Percentiles rank a stretch among this genome's conserved stretches.
phyloP scores from a whole-genome alignment of 257 asterid genomes.

The Knoxia roxburghii region DNA sequence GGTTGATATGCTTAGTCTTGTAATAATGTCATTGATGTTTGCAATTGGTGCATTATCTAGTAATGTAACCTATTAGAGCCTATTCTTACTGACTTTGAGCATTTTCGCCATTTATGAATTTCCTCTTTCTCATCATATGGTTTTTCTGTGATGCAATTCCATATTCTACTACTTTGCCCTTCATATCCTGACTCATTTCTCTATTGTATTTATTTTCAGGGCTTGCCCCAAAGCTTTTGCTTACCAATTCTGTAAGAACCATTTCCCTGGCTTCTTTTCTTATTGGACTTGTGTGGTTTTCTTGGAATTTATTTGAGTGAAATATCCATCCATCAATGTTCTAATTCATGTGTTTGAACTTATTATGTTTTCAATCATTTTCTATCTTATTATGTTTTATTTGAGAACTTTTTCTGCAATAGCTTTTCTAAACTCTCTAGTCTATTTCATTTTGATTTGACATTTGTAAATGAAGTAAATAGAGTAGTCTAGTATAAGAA shows the following conservation, averaged over 20 bases:
- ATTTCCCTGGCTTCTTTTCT: constrained; percentile 5
- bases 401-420: background rate
- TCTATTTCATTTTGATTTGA: background rate
- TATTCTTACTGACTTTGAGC: background rate
- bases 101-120: background rate
- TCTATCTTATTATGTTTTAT: no score
- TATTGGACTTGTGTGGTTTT: background rate
- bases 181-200: background rate
- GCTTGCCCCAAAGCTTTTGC: constrained; percentile 91
- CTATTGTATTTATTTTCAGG: constrained; percentile 56
- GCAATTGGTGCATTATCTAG: background rate
- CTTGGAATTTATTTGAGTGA: background rate
- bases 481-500: background rate
- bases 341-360: no score
- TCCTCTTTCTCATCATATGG: background rate
- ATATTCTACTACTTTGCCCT: background rate
- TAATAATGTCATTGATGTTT: background rate
- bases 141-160: background rate
- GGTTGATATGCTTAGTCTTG: background rate
- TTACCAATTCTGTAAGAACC: constrained; percentile 89
- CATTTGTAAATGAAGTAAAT: background rate
- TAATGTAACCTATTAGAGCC: background rate
- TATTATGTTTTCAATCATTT: no score
- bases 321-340: background rate
- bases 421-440: background rate